Evolutionary conservation across 345 rosid genomes (phyloP).

Genomic region (Populus deltoides): DNA sequence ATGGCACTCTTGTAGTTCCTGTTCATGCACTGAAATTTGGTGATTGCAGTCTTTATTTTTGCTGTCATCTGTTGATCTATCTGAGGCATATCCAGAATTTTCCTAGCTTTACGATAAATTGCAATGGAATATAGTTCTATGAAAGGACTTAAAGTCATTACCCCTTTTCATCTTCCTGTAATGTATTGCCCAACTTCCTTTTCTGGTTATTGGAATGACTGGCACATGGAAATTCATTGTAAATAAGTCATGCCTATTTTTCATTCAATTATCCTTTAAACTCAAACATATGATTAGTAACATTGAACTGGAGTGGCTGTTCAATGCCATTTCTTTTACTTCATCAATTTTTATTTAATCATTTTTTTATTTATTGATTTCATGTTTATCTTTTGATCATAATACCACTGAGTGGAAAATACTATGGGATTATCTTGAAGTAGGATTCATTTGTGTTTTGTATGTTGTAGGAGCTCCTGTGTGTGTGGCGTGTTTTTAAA

Average conservation of each 20-base stretch:
- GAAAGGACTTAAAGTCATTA: neutral
- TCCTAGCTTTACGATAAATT: neutral
- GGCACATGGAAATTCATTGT: neutral
- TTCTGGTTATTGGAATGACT: neutral
- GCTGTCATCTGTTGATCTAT: neutral
- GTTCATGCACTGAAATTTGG: neutral
- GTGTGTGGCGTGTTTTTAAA: too few relatives aligned
- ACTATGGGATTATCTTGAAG: too few relatives aligned
- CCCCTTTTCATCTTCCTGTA: neutral
- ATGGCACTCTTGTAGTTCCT: slow-evolving; percentile 7
- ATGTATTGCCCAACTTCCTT: neutral
- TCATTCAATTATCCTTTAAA: neutral
- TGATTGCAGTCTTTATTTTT: neutral
- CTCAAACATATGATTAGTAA: too few relatives aligned
- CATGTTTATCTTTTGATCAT: too few relatives aligned
- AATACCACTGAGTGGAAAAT: too few relatives aligned
- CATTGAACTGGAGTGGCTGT: too few relatives aligned
- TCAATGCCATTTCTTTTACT: too few relatives aligned
- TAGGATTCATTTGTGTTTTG: too few relatives aligned
- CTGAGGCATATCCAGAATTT: neutral
- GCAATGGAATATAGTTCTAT: neutral
- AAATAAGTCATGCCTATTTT: neutral
- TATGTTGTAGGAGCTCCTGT: too few relatives aligned
- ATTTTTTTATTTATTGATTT: too few relatives aligned
- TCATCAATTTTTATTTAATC: too few relatives aligned